phyloP scores from a whole-genome alignment of 352 stramenopile genomes.

The Phytopythium kandeliae region DNA sequence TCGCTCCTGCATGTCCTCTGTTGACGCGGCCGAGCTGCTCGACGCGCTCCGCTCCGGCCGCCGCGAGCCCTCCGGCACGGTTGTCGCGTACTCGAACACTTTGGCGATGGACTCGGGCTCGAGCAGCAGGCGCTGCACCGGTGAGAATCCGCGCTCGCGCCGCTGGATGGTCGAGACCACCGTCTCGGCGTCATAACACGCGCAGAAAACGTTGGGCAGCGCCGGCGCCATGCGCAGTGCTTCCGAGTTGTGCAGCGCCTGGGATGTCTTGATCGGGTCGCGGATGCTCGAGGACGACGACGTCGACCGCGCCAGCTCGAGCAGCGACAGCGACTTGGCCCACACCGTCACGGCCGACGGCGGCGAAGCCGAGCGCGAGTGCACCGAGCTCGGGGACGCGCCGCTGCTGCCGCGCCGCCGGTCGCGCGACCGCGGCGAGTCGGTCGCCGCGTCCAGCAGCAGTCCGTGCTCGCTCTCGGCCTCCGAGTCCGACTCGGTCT shows the following conservation, averaged over 20 bases:
- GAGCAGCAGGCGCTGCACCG: slow-evolving; percentile 61
- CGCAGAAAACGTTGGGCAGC: slow-evolving; percentile 73
- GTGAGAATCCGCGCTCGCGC: slow-evolving; percentile 54
- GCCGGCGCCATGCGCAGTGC: slow-evolving; percentile 46
- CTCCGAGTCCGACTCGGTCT: slow-evolving; percentile 73
- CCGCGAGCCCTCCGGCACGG: slow-evolving; percentile 11
- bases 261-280: slow-evolving; percentile 56
- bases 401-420: slow-evolving; percentile 5
- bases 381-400: not conserved
- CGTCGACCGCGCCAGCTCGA: slow-evolving; percentile 23
- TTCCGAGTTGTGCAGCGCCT: slow-evolving; percentile 70
- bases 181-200: slow-evolving; percentile 69
- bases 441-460: slow-evolving; percentile 1
- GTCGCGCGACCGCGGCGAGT: slow-evolving; percentile 1
- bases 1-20: slow-evolving; percentile 19
- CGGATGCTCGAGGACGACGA: slow-evolving; percentile 20
- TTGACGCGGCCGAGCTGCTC: not conserved
- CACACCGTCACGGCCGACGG: slow-evolving; percentile 8
- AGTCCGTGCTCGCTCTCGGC: slow-evolving; percentile 28
- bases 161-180: slow-evolving; percentile 55
- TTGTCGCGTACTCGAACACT: slow-evolving; percentile 61
- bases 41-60: not conserved
- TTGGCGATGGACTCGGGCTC: slow-evolving; percentile 49
- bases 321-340: slow-evolving; percentile 25
- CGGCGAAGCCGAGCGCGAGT: not conserved